Conservation (phyloP, 768 basidiomycete species). For the Goffeauzyma gilvescens region DNA sequence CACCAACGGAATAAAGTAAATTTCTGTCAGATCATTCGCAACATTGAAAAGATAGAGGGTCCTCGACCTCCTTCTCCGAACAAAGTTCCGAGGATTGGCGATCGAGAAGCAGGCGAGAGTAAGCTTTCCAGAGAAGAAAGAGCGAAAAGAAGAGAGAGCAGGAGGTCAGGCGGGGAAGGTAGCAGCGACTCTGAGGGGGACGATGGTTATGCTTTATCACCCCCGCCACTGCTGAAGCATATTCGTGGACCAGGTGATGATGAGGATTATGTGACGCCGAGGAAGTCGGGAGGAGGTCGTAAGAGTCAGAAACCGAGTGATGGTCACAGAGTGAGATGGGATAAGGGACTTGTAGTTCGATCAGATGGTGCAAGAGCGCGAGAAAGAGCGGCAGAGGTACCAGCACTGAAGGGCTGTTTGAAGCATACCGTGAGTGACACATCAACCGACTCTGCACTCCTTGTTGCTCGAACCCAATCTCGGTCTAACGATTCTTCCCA, state of each 20-base stretch:
- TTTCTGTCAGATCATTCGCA: constrained; percentile 28
- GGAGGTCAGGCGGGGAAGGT: constrained; percentile 9
- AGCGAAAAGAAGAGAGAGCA: constrained; percentile 15
- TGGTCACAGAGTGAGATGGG: constrained; percentile 25
- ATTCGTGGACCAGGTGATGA: constrained; percentile 25
- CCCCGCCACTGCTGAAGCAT: constrained; percentile 10
- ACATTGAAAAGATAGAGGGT: constrained; percentile 23
- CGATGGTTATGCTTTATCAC: background rate
- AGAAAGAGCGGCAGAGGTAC: background rate
- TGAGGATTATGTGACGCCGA: constrained; percentile 25
- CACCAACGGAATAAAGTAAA: constrained; percentile 29
- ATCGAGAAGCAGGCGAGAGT: constrained; percentile 19
- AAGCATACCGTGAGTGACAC: constrained; percentile 1
- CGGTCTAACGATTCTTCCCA: background rate
- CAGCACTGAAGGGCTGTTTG: constrained; percentile 12
- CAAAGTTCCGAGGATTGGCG: constrained; percentile 25
- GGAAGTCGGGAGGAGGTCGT: constrained; percentile 2
- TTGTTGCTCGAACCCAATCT: background rate
- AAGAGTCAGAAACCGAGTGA: constrained; percentile 6
- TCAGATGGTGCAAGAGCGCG: too few species aligned
- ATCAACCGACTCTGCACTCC: background rate
- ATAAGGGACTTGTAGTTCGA: constrained; percentile 25
- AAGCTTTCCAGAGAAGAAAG: constrained; percentile 17
- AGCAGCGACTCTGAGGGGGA: background rate
- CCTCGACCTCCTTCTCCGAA: constrained; percentile 26